These are phyloP conservation scores for Leccinum boreale DNA, from an alignment of 768 basidiomycete genomes.

Conservation along the genomic window DNA sequence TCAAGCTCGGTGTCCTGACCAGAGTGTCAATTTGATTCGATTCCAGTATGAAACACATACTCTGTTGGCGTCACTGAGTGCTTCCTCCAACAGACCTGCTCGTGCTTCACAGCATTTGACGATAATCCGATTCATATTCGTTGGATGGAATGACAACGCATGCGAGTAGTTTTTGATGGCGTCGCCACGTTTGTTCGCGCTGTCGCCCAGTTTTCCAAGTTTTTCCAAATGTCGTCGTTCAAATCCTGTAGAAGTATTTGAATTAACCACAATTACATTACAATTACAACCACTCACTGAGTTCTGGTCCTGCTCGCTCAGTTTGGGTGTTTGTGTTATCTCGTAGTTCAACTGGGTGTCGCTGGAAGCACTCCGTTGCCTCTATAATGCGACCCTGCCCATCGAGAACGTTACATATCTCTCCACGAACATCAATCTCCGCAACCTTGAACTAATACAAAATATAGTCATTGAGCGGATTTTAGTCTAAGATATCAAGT, in stretches of 20 bases:
- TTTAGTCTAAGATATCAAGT: background rate
- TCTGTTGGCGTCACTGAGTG: background rate
- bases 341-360: background rate
- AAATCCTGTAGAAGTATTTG: background rate
- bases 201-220: background rate
- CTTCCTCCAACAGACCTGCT: no score
- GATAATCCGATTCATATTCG: background rate
- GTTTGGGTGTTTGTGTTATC: background rate
- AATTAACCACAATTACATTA: background rate
- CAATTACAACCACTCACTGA: background rate
- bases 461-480: background rate
- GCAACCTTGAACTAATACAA: slow-evolving; percentile 1
- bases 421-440: background rate
- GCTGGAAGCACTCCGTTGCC: background rate
- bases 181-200: background rate
- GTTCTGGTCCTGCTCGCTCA: background rate
- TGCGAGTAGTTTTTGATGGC: background rate
- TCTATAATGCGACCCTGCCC: background rate
- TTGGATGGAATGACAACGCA: background rate
- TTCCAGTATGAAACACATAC: background rate
- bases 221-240: background rate
- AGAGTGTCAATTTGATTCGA: background rate
- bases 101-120: background rate
- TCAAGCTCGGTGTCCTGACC: background rate
- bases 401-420: slow-evolving; percentile 1